These are phyloP conservation scores for Amaranthus tricolor DNA, from an alignment of 179 eudicot species.

Conservation along the genomic window DNA sequence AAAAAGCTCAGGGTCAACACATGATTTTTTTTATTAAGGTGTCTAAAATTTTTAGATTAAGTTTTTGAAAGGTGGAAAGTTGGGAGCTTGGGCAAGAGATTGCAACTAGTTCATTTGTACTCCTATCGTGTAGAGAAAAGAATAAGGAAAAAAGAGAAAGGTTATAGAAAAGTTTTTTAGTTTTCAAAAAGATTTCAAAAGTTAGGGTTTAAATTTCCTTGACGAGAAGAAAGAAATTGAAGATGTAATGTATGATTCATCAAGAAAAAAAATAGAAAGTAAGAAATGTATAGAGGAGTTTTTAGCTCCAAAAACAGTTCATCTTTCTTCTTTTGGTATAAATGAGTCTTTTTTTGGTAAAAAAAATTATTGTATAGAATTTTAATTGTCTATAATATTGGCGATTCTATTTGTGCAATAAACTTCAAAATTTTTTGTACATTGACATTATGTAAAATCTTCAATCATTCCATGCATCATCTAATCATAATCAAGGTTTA, in stretches of 20 bases:
- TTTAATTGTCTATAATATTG: no score
- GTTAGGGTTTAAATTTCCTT: constrained; percentile 19
- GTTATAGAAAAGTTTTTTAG: neutral
- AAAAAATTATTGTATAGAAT: no score
- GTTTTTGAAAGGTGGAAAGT: constrained; percentile 3
- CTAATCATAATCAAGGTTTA: no score
- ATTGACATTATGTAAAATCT: no score
- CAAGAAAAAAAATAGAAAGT: neutral
- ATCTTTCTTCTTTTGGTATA: no score
- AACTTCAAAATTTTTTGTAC: no score
- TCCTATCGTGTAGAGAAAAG: constrained; percentile 15
- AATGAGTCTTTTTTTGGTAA: no score
- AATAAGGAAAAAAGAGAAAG: neutral
- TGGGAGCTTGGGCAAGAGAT: neutral
- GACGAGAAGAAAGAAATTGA: neutral
- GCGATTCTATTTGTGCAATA: no score
- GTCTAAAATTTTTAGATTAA: constrained; percentile 20
- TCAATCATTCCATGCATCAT: no score
- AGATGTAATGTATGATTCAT: constrained; percentile 10
- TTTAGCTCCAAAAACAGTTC: neutral
- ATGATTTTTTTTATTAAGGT: neutral
- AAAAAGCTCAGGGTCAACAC: no score
- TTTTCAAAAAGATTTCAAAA: neutral
- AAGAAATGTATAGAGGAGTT: constrained; percentile 11
- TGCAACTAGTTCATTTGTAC: neutral